Conservation (phyloP, 805 yeast species). For the Candida insectorum region DNA sequence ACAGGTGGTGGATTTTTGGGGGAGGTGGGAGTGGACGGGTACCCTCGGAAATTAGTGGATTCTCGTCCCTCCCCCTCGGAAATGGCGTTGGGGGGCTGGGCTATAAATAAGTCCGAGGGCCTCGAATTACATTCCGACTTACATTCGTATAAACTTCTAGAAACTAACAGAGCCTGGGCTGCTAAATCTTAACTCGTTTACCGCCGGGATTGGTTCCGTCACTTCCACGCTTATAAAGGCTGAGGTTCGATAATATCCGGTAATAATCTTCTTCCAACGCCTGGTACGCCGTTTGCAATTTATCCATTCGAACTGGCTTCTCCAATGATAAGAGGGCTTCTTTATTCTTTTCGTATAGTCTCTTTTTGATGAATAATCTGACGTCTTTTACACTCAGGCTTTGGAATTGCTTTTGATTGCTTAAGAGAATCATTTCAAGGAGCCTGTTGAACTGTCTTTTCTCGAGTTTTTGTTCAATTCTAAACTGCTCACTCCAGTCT, state of each 20-base stretch:
- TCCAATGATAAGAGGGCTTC: conserved; percentile 73
- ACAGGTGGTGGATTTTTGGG: no score
- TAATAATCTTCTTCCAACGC: conserved; percentile 68
- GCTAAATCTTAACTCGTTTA: no score
- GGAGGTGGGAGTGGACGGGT: no score
- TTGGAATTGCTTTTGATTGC: conserved; percentile 27
- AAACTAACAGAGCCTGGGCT: no score
- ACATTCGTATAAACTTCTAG: no score
- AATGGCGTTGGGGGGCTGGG: no score
- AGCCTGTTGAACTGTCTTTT: conserved; percentile 74
- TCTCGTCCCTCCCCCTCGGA: no score
- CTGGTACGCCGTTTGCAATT: conserved; percentile 71
- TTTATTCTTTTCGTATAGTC: conserved; percentile 74
- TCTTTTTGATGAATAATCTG: conserved; percentile 63
- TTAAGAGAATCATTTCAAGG: conserved; percentile 68
- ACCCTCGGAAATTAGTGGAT: no score
- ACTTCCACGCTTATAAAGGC: no score
- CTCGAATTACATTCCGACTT: no score
- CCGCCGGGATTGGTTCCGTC: no score
- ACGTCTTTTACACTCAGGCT: conserved; percentile 33
- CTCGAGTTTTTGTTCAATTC: conserved; percentile 55
- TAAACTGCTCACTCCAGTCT: conserved; percentile 40
- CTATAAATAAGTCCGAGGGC: no score
- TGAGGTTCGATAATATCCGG: conserved; percentile 55
- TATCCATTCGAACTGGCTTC: conserved; percentile 59